Conservation (phyloP, 192 early-diverging fungal genomes). For the Rhizoclosmatium globosum region DNA sequence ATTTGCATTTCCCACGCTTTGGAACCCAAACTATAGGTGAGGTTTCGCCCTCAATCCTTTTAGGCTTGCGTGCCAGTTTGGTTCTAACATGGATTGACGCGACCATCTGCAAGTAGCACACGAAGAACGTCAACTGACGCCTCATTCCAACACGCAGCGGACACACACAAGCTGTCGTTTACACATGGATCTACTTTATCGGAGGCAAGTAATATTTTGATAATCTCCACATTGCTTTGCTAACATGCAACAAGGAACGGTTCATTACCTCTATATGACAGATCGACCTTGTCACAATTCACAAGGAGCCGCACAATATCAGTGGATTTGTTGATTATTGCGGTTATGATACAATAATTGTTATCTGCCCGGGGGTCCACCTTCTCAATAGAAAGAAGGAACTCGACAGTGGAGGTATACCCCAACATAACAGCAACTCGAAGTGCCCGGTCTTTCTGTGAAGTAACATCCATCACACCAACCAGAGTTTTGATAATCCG, state of each 20-base stretch:
- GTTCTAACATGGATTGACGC: not conserved
- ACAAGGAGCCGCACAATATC: not conserved
- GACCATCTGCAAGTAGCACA: not conserved
- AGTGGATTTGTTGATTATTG: not conserved
- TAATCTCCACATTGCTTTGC: not conserved
- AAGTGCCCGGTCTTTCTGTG: conserved; percentile 1
- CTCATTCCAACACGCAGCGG: not conserved
- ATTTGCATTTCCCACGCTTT: too few relatives aligned
- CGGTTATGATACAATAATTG: not conserved
- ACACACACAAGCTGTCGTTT: not conserved
- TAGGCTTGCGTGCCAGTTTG: not conserved
- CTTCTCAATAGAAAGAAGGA: not conserved
- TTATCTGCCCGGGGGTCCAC: not conserved
- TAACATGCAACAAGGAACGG: not conserved
- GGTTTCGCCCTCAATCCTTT: not conserved
- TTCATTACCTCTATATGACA: not conserved
- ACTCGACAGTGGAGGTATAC: not conserved
- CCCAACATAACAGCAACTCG: not conserved
- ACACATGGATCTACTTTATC: not conserved
- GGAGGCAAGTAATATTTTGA: not conserved
- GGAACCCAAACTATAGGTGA: not conserved
- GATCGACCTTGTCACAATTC: not conserved
- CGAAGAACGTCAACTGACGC: not conserved
- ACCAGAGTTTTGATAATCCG: not conserved
- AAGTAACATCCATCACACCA: not conserved